Evolutionary conservation across 345 rosid genomes (phyloP).

Genomic region (Moringa oleifera): DNA sequence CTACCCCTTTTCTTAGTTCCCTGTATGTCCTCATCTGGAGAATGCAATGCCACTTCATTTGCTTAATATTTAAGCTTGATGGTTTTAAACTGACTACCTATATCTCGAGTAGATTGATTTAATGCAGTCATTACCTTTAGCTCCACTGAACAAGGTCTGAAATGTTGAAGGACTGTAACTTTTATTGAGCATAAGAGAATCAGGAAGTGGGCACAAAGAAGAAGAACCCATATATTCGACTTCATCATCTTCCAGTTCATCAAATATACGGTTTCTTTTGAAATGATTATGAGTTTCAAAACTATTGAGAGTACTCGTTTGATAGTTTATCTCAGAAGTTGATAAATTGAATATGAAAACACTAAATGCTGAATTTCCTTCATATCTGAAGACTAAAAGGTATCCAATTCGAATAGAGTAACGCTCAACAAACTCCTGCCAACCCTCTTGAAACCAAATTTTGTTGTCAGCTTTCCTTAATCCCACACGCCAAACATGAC

Average conservation of each 20-base stretch:
- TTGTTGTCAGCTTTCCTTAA: conserved; percentile 62
- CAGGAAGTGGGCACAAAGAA: conserved; percentile 24
- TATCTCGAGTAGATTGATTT: conserved; percentile 19
- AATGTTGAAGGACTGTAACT: conserved; percentile 39
- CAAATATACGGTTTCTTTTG: conserved; percentile 54
- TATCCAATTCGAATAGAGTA: conserved; percentile 67
- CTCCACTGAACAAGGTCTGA: conserved; percentile 48
- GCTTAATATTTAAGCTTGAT: conserved; percentile 16
- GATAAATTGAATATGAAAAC: conserved; percentile 73
- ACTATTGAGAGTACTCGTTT: conserved; percentile 29
- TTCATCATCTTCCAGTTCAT: conserved; percentile 71
- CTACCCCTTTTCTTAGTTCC: conserved; percentile 57
- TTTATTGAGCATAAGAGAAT: conserved; percentile 27
- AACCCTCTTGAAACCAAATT: conserved; percentile 75
- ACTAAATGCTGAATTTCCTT: conserved; percentile 69
- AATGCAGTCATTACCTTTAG: conserved; percentile 27
- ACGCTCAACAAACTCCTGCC: conserved; percentile 82
- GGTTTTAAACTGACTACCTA: conserved; percentile 15
- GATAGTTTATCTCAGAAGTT: conserved; percentile 65
- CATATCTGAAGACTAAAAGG: conserved; percentile 77
- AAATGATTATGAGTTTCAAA: conserved; percentile 35
- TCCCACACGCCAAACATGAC: conserved; percentile 72
- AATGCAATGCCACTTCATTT: conserved; percentile 22
- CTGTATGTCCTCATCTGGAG: conserved; percentile 35
- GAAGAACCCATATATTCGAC: conserved; percentile 33